Evolutionary conservation across 2,329 filamentous ascomycete genomes (phyloP).

Genomic region (Ceratocystis colombiana): DNA sequence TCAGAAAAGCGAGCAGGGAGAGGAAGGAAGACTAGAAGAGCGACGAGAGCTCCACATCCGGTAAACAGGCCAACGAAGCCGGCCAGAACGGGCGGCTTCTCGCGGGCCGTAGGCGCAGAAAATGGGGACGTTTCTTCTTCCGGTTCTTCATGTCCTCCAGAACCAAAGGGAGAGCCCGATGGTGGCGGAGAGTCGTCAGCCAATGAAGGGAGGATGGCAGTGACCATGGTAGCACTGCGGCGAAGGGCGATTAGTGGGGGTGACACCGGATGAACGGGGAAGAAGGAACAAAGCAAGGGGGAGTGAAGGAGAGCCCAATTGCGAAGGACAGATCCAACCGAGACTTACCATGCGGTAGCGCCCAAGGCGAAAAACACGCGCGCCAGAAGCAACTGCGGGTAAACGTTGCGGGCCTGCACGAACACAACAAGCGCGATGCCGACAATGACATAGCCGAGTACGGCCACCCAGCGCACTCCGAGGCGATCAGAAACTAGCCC

Average conservation of each 20-base stretch:
- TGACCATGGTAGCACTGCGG: conserved; percentile 79
- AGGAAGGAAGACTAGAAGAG: conserved; percentile 71
- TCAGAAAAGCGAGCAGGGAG: conserved; percentile 70
- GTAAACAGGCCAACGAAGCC: conserved; percentile 89
- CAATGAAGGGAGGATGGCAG: conserved; percentile 72
- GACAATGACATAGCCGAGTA: conserved; percentile 72
- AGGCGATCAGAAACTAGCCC: conserved; percentile 66
- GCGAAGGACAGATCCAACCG: not conserved
- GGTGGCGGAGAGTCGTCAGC: conserved; percentile 38
- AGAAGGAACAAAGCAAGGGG: not conserved
- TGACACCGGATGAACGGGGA: not conserved
- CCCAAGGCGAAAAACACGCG: conserved; percentile 82
- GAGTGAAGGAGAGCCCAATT: not conserved
- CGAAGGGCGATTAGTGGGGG: not conserved
- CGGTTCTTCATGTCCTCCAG: not conserved
- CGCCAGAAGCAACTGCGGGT: conserved; percentile 76
- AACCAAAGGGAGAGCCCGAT: not conserved
- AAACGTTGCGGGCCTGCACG: conserved; percentile 77
- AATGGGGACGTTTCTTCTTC: conserved; percentile 41
- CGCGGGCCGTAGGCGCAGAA: conserved; percentile 46
- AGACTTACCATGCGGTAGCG: conserved; percentile 66
- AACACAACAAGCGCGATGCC: conserved; percentile 67
- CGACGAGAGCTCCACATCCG: conserved; percentile 80
- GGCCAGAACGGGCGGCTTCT: conserved; percentile 56
- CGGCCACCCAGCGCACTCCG: conserved; percentile 61